Conservation (phyloP, 2,329 filamentous ascomycete genomes). For the Colletotrichum sp. region DNA sequence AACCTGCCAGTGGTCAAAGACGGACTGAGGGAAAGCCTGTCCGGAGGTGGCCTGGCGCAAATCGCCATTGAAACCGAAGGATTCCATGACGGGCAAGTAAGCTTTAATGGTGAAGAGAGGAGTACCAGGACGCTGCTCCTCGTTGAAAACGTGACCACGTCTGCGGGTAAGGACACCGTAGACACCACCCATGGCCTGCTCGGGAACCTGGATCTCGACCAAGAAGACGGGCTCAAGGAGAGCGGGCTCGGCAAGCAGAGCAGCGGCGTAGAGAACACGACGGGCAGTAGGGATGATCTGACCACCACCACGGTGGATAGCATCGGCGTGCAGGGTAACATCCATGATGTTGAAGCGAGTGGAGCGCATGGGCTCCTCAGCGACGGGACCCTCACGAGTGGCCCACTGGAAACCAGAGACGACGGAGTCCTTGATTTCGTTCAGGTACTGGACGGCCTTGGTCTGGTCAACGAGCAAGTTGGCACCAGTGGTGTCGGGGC, state of each 20-base stretch:
- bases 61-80: conserved; percentile 98
- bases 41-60: conserved; percentile 91
- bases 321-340: conserved; percentile 99
- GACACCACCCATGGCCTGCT: conserved; percentile 99
- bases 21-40: conserved; percentile 98
- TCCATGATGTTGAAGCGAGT: conserved; percentile 99
- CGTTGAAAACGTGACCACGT: conserved; percentile 98
- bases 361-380: conserved; percentile 97
- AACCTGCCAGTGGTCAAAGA: conserved; percentile 99
- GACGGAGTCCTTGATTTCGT: conserved; percentile 99
- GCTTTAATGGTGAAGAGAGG: conserved; percentile 99
- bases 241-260: conserved; percentile 88
- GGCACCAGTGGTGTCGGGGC: conserved; percentile 95
- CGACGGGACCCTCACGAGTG: conserved; percentile 94
- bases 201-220: conserved; percentile 98
- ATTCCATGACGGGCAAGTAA: conserved; percentile 95
- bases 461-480: conserved; percentile 99
- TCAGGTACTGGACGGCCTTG: conserved; percentile 99
- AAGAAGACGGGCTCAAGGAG: conserved; percentile 98
- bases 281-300: conserved; percentile 98
- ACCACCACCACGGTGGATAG: conserved; percentile 99
- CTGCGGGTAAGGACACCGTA: conserved; percentile 98
- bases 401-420: conserved; percentile 99
- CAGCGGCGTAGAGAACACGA: conserved; percentile 94
- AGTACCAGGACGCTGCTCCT: conserved; percentile 98